Percentiles rank a stretch among this genome's conserved stretches.
Evolutionary conservation across 257 asterid genomes (phyloP).

Genomic region (Schizonepeta tenuifolia): DNA sequence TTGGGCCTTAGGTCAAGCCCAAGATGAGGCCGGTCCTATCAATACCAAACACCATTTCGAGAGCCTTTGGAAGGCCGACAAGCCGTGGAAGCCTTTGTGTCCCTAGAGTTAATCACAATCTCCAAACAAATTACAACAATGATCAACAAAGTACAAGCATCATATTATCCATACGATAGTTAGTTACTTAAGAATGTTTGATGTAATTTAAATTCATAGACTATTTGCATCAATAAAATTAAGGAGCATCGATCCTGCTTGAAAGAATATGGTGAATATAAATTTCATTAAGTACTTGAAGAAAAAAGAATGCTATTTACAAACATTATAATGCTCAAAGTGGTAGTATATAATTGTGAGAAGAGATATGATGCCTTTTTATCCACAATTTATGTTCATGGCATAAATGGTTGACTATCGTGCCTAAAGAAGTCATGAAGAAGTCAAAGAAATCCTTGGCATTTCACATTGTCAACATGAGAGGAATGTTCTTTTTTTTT

Average conservation of each 20-base stretch:
- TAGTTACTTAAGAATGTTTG: constrained; percentile 1
- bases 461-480: neutral
- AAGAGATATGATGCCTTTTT: neutral
- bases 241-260: too few species aligned
- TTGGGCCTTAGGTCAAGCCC: too few species aligned
- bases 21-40: too few species aligned
- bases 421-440: neutral
- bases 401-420: neutral
- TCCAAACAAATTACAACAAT: constrained; percentile 23
- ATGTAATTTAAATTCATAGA: neutral
- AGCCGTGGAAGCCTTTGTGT: constrained; percentile 73
- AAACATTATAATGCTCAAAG: neutral
- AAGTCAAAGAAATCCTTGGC: constrained; percentile 9
- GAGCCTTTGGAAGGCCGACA: constrained; percentile 61
- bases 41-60: constrained; percentile 61
- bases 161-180: constrained; percentile 18
- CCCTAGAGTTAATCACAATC: constrained; percentile 41
- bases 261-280: too few species aligned
- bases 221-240: neutral
- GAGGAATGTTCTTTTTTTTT: neutral
- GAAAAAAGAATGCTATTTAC: neutral
- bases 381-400: neutral
- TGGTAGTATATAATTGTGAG: neutral
- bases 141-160: constrained; percentile 25
- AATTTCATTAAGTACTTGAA: too few species aligned